Evolutionary conservation across 169 alveolate species (phyloP), one percentile per base, ranked within the genome.

Genomic region (Miamiensis avidus): DNA sequence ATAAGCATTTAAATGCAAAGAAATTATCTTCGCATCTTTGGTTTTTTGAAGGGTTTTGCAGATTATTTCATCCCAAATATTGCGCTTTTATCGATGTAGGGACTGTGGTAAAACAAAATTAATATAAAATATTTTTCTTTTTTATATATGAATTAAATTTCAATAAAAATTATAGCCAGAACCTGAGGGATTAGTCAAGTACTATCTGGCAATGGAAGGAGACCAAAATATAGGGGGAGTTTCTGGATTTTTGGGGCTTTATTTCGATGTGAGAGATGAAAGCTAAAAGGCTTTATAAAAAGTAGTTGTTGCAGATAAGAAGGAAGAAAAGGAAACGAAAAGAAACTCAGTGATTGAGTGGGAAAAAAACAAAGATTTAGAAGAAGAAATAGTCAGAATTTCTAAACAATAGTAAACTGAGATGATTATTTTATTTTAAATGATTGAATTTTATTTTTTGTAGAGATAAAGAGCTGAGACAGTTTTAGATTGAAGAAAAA

Each of bases 21-120:
- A 77, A 77, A 34, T 6, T 77, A 15, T 77, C 82, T 6, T 77
- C 82, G 31, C 82, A 77, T 31, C 64, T 77, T 33, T 77, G 82
- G 82, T 77, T 77, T 30, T 77, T 77, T 29, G 82, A 77, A 77
- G 82, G 82, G 29, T 77, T 77, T 33, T 77, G 82, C 33, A 77
- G 82, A 33, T 27, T 32, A 77, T 77, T 77, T 69, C 34, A 77
- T 11, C 82, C 82, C 1, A 77, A 77, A 29, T 77, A 77, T 77
- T 77, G 82, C 29, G 82, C 82, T 77, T 69, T 77, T 1, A 69
- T 77, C 0, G 82, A 77, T 77, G 82, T 77, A 6, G 82, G 82
- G 28, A 77, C 75, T 77, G 33, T 77, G 0, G 82, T 77, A 77
- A 77, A 30, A 30, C n/a, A n/a, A n/a, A n/a, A 77, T 32, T 34